These are phyloP conservation scores for Psidium guajava DNA, from an alignment of 345 rosid genomes.

Conservation along the genomic window DNA sequence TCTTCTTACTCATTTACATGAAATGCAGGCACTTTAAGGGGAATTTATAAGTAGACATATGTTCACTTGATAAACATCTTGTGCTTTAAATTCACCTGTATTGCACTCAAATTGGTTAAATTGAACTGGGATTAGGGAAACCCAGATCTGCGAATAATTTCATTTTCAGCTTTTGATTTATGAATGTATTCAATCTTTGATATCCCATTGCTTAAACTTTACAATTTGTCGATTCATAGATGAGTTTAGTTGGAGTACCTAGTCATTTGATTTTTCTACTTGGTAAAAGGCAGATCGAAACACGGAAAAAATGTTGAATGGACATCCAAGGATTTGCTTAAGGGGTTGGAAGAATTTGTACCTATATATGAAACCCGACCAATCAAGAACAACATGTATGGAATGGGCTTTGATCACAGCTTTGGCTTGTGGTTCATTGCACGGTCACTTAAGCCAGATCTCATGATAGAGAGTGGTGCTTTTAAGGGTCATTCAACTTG, in stretches of 20 bases:
- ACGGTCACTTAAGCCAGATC: slow-evolving; percentile 79
- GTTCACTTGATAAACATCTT: background rate
- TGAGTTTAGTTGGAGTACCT: background rate
- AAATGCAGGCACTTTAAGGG: background rate
- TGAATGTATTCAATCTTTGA: background rate
- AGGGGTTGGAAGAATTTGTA: slow-evolving; percentile 87
- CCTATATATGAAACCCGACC: slow-evolving; percentile 92
- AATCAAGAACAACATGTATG: slow-evolving; percentile 82
- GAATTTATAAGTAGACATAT: background rate
- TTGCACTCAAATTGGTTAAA: background rate
- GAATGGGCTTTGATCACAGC: slow-evolving; percentile 99
- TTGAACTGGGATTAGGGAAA: background rate
- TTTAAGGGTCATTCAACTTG: slow-evolving; percentile 99
- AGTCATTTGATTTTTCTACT: slow-evolving; percentile 42
- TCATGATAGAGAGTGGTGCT: slow-evolving; percentile 98
- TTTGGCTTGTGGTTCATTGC: slow-evolving; percentile 98
- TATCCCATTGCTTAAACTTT: background rate
- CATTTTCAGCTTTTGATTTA: background rate
- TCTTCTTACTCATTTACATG: background rate
- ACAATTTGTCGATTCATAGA: background rate
- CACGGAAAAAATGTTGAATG: slow-evolving; percentile 89
- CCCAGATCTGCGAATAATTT: background rate
- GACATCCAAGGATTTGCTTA: slow-evolving; percentile 88
- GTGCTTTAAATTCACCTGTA: background rate
- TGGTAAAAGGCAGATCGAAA: slow-evolving; percentile 99